Evolutionary conservation across 73 alveolate species (phyloP).

Genomic region (Effrenium voratum): DNA sequence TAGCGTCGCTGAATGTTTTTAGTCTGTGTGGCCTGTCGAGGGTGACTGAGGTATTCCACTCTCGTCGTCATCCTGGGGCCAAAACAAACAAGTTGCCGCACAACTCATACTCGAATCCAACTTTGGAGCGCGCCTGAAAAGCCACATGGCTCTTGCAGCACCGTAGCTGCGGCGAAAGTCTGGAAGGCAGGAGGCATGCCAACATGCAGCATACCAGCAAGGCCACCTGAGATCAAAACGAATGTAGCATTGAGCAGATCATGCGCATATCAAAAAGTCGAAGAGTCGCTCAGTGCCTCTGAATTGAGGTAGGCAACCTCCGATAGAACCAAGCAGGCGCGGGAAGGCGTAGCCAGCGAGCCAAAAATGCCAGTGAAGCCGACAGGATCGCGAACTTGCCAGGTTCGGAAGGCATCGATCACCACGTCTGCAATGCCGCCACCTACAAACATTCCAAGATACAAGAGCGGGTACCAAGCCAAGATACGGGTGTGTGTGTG

Average conservation of each 20-base stretch:
- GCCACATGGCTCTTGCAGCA: slow-evolving; percentile 19
- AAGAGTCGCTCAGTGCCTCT: no score
- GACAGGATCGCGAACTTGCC: slow-evolving; percentile 41
- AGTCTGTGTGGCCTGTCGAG: background rate
- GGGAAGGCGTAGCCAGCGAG: slow-evolving; percentile 34
- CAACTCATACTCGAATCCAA: background rate
- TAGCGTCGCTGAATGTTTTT: background rate
- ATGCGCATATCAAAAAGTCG: background rate
- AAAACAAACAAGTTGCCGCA: background rate
- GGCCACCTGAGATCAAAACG: slow-evolving; percentile 14
- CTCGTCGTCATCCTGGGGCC: background rate
- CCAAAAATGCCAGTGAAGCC: slow-evolving; percentile 34
- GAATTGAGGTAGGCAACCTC: slow-evolving; percentile 38
- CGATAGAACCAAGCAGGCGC: slow-evolving; percentile 66
- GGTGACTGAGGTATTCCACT: slow-evolving; percentile 9
- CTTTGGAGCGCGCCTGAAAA: background rate
- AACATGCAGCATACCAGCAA: slow-evolving; percentile 37
- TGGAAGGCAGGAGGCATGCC: slow-evolving; percentile 56
- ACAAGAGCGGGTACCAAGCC: background rate
- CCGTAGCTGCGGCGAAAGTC: slow-evolving; percentile 2
- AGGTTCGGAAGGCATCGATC: slow-evolving; percentile 72
- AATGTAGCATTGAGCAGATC: background rate
- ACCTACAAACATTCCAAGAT: background rate
- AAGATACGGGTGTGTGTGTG: background rate
- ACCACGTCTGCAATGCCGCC: slow-evolving; percentile 85